Evolutionary conservation across 306 rosid genomes (phyloP).

Genomic region (Prunus armeniaca): DNA sequence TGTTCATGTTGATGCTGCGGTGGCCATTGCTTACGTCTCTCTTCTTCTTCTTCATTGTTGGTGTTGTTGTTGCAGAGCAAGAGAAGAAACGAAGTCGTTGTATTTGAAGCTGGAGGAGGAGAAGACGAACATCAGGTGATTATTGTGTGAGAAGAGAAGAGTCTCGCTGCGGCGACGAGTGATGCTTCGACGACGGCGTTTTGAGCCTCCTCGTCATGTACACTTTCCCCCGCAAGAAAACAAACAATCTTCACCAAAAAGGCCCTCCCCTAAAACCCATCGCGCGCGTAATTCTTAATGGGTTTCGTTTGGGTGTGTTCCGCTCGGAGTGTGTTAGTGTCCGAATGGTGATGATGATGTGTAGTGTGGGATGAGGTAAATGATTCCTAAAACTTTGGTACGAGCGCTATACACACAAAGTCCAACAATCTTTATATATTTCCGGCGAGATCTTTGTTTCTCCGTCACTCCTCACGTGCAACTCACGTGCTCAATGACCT

Average conservation of each 20-base stretch:
- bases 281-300: slow-evolving; percentile 15
- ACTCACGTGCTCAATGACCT: slow-evolving; percentile 23
- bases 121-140: background rate
- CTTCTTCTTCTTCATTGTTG: slow-evolving; percentile 38
- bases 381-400: slow-evolving; percentile 1
- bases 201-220: background rate
- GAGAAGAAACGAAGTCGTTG: background rate
- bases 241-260: background rate
- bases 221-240: slow-evolving; percentile 15
- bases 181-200: slow-evolving; percentile 2
- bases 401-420: background rate
- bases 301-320: slow-evolving; percentile 14
- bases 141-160: background rate
- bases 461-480: slow-evolving; percentile 26
- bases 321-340: background rate
- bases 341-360: background rate
- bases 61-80: background rate
- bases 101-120: slow-evolving; percentile 2
- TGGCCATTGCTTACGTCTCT: slow-evolving; percentile 2
- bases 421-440: background rate
- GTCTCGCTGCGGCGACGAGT: background rate
- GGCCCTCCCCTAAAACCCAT: slow-evolving; percentile 13
- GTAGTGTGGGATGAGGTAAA: background rate
- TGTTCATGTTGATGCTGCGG: background rate
- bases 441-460: slow-evolving; percentile 21